Evolutionary conservation across 2,329 filamentous ascomycete species (phyloP), one percentile per base, ranked within the genome.

Genomic region (Verruconis gallopava): DNA sequence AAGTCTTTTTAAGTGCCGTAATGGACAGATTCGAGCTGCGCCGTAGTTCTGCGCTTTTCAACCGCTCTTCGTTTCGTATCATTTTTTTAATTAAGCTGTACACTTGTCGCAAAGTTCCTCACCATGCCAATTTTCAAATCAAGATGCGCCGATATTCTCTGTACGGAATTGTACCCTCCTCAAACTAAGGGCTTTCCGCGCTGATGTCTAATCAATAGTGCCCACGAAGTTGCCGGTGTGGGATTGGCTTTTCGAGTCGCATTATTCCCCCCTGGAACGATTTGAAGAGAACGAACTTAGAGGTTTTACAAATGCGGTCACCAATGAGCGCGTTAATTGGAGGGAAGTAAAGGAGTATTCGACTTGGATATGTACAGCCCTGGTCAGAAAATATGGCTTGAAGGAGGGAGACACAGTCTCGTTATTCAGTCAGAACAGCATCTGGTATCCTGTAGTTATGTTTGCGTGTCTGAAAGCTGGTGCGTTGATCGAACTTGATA

Each of bases 391-490:
- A 12, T 72, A 74, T 58, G 69, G 67, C 2, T 61, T 81, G 21
- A 50, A 66, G 33, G 51, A 64, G 13, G 71, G 70, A 2, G 64
- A 81, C 4, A 74, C 72, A 0, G 68, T 80, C 2, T 66, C 73
- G 0, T 58, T 81, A 2, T 81, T 79, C 58, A 70, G 68, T 40
- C 71, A 71, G 17, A 81, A 81, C 50, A 76, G 72, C 6, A 71
- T 81, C 41, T 80, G 75, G 75, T 80, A 79, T 50, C 76, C 77
- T 0, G 69, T 79, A 4, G 74, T 72, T 12, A 73, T 79, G 64
- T 67, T 74, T 44, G 69, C 70, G 0, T 67, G 69, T 2, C 60
- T 75, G 5, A 65, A 70, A 11, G 65, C 63, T 4, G 71, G 66
- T 48, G 14, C 13, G 35, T 22, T 18, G 9, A 18, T 4, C 14